These are phyloP conservation scores for Helenozyma rhizophorensis DNA, from an alignment of 805 yeast genomes.

Conservation along the genomic window DNA sequence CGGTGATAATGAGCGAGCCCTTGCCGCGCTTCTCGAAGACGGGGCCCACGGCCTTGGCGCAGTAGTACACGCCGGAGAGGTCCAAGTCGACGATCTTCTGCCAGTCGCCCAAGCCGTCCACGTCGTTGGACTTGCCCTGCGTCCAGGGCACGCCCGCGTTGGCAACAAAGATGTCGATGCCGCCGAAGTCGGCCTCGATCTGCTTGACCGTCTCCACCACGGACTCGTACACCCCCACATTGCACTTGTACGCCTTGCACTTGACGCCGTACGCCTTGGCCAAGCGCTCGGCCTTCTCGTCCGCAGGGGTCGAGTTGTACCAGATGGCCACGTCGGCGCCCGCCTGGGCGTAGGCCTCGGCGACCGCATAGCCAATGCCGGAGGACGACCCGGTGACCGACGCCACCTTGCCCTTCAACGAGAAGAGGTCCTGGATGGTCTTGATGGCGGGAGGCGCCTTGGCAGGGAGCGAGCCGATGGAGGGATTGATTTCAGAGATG, in stretches of 20 bases:
- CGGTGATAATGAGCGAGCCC: conserved; percentile 43
- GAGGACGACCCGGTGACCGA: conserved; percentile 81
- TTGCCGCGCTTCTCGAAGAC: conserved; percentile 36
- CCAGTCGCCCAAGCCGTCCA: conserved; percentile 32
- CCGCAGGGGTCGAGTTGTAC: conserved; percentile 58
- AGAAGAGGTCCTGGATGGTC: conserved; percentile 63
- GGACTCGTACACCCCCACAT: conserved; percentile 43
- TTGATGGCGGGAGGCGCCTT: conserved; percentile 47
- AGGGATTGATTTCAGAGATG: conserved; percentile 25
- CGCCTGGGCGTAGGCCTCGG: conserved; percentile 80
- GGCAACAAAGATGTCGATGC: conserved; percentile 79
- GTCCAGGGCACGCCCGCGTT: conserved; percentile 92
- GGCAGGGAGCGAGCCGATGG: conserved; percentile 37
- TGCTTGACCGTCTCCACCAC: conserved; percentile 48
- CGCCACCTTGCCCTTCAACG: conserved; percentile 78
- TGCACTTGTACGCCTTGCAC: conserved; percentile 63
- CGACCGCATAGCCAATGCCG: conserved; percentile 80
- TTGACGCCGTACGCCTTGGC: conserved; percentile 51
- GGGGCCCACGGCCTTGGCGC: conserved; percentile 39
- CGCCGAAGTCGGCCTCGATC: conserved; percentile 68
- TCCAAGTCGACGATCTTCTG: conserved; percentile 36
- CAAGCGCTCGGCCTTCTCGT: conserved; percentile 46
- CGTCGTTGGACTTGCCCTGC: conserved; percentile 31
- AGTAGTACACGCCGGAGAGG: conserved; percentile 39
- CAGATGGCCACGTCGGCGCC: conserved; percentile 80